phyloP scores from a whole-genome alignment of 1,284 basidiomycete species.

The Golubevia pallescens region DNA sequence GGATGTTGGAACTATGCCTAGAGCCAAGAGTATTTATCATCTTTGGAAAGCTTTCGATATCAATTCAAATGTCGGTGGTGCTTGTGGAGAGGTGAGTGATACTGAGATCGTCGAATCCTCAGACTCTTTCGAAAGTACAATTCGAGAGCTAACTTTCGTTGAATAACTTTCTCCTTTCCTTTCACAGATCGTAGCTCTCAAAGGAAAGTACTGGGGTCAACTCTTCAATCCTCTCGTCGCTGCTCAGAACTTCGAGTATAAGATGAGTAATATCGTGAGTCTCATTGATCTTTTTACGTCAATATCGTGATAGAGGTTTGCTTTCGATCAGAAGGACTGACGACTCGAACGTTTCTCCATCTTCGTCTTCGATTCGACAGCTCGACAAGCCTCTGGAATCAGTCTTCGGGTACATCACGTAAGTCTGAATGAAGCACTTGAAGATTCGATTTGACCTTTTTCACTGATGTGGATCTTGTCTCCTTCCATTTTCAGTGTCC shows the following conservation, averaged over 20 bases:
- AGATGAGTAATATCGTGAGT: conserved; percentile 63
- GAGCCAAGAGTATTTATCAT: conserved; percentile 75
- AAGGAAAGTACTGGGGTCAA: background rate
- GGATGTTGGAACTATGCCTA: conserved; percentile 90
- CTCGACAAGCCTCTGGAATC: conserved; percentile 78
- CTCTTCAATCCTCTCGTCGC: conserved; percentile 1
- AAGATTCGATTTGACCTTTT: too few relatives aligned
- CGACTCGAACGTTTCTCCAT: background rate
- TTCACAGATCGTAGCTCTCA: conserved; percentile 1
- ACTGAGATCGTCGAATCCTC: too few relatives aligned
- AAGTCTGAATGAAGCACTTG: too few relatives aligned
- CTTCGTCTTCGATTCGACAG: too few relatives aligned
- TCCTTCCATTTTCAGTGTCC: background rate
- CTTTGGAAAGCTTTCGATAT: conserved; percentile 97
- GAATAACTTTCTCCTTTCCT: too few relatives aligned
- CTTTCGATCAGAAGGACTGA: background rate
- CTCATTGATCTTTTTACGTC: too few relatives aligned
- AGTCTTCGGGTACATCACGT: conserved; percentile 88
- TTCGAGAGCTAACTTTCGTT: too few relatives aligned
- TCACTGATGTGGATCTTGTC: too few relatives aligned
- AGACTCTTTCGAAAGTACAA: too few relatives aligned
- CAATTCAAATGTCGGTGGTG: conserved; percentile 92
- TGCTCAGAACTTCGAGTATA: conserved; percentile 95
- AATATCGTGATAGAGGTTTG: too few relatives aligned
- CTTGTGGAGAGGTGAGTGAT: too few relatives aligned